A percentile compares a stretch with the other conserved stretches of the same genome.
phyloP scores from a whole-genome alignment of 257 asterid genomes.

The Cinchona pubescens region DNA sequence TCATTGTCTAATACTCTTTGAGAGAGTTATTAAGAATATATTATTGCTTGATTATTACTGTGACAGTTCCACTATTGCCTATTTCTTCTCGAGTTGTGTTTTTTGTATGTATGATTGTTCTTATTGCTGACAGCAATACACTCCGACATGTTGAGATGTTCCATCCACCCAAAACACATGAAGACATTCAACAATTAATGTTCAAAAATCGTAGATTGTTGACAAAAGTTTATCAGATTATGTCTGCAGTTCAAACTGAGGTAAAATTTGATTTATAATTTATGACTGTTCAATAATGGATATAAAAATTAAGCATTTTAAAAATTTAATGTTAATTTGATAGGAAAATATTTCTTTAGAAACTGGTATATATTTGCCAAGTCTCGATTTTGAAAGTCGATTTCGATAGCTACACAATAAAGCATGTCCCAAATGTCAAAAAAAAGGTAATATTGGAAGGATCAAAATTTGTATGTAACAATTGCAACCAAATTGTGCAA shows the following conservation, averaged over 20 bases:
- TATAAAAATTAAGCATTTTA: too few species aligned
- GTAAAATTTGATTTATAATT: too few species aligned
- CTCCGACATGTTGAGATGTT: neutral
- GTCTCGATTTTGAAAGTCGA: neutral
- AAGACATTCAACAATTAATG: neutral
- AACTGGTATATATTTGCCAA: neutral
- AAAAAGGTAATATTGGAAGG: neutral
- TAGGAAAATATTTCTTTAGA: neutral
- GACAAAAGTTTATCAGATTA: neutral
- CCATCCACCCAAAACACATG: too few species aligned
- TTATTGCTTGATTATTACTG: too few species aligned
- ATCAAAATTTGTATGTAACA: neutral
- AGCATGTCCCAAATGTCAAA: neutral
- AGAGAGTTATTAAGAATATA: too few species aligned
- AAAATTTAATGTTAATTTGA: too few species aligned
- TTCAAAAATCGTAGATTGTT: too few species aligned
- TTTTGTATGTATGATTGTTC: too few species aligned
- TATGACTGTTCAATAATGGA: neutral
- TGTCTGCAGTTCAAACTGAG: neutral
- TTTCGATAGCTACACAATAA: neutral
- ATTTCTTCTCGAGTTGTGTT: too few species aligned
- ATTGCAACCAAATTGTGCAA: neutral
- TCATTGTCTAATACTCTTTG: too few species aligned
- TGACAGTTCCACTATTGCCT: too few species aligned
- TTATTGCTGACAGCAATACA: neutral